phyloP scores from a whole-genome alignment of 345 rosid species.

The Kandelia obovata region DNA sequence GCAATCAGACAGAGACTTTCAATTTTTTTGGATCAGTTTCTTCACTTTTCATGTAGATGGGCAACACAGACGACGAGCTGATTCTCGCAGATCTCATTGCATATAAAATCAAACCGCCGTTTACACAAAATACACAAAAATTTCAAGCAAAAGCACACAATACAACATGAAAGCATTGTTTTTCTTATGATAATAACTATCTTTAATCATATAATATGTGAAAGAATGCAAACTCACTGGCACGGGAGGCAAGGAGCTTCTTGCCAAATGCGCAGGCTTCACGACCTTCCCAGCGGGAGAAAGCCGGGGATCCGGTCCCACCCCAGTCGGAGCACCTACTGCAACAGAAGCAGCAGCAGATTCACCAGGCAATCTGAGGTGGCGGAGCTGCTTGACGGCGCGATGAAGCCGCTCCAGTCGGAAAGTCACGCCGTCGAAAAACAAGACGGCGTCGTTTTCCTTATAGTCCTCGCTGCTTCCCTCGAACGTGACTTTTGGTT shows the following conservation, averaged over 20 bases:
- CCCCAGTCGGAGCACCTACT: conserved; percentile 36
- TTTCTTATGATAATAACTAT: too few relatives aligned
- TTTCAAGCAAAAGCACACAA: too few relatives aligned
- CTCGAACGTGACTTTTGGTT: conserved; percentile 1
- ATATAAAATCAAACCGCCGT: too few relatives aligned
- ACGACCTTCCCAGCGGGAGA: conserved; percentile 52
- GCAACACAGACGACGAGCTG: too few relatives aligned
- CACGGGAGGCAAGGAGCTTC: conserved; percentile 42
- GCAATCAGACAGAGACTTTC: not conserved
- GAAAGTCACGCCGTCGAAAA: conserved; percentile 54
- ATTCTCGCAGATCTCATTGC: too few relatives aligned
- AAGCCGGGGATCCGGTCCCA: conserved; percentile 38
- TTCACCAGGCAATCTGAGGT: conserved; percentile 61
- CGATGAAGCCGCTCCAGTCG: conserved; percentile 74
- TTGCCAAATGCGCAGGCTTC: conserved; percentile 40
- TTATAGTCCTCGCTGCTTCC: conserved; percentile 5
- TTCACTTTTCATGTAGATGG: too few relatives aligned
- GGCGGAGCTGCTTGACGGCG: conserved; percentile 82
- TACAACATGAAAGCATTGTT: too few relatives aligned
- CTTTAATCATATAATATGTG: too few relatives aligned
- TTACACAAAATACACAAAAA: too few relatives aligned
- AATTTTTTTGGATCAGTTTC: too few relatives aligned
- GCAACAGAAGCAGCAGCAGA: conserved; percentile 35
- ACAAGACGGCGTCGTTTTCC: conserved; percentile 1
- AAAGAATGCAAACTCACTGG: conserved; percentile 39